Evolutionary conservation across 2,329 filamentous ascomycete species (phyloP), one percentile per base, ranked within the genome.

Genomic region (Anisogramma anomala): DNA sequence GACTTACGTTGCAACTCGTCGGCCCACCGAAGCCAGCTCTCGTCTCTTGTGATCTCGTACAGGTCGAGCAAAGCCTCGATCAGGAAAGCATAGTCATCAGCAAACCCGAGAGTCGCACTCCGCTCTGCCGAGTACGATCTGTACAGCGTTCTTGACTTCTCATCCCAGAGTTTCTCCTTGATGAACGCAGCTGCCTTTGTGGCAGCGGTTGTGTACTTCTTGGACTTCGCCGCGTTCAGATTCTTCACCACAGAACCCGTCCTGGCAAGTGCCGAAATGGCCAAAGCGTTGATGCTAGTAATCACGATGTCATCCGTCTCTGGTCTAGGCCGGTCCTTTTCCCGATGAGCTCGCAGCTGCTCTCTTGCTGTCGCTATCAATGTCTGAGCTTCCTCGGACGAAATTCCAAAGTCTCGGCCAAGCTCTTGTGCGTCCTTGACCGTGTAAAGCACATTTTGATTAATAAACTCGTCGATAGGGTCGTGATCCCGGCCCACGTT

Each of bases 11-110:
- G 89, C 13, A 98, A 64, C 17, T 73, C 69, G 53, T 89, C 81
- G 0, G 89, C 89, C 68, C 89, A 94, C 46, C 80, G 66, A 4
- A 95, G 67, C 63, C 83, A 84, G 32, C 65, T 63, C 49, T 82
- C 78, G 42, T 94, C 79, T 47, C 82, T 81, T 0, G 85, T 94
- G 1, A 81, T 74, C 57, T 89, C 80, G 56, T 93, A 93, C 20
- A 96, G 72, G 50, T 88, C 81, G 42, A 96, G 66, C 1, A 95
- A 67, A 0, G 87, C 89, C 36, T 81, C 76, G 36, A 87, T 83
- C 30, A 96, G 59, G 58, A 89, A 94, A 3, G 89, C 86, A 56
- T 96, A 96, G 62, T 98, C 91, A 52, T 96, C 91, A 1, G 89
- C 85, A 59, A 96, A 94, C 0, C 76, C 88, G 28, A 71, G 68